A percentile compares a stretch with the other conserved stretches of the same genome.
phyloP scores from a whole-genome alignment of 768 basidiomycete genomes.

The Lepiota brunneoincarnata region DNA sequence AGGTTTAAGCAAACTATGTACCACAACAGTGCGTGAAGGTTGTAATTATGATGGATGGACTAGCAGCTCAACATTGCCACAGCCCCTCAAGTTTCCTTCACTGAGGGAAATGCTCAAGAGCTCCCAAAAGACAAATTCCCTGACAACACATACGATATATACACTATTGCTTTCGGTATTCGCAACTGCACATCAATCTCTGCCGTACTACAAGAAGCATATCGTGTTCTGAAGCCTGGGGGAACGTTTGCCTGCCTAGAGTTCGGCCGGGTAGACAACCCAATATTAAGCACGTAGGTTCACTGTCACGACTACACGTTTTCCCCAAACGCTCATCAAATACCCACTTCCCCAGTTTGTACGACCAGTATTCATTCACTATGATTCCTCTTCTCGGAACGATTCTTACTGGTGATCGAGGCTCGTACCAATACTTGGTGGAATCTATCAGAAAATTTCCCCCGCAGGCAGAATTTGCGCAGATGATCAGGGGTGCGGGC shows the following conservation, averaged over 20 bases:
- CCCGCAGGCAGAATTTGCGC: slow-evolving; percentile 79
- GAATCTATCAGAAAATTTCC: slow-evolving; percentile 97
- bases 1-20: slow-evolving; percentile 98
- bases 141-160: slow-evolving; percentile 87
- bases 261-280: slow-evolving; percentile 91
- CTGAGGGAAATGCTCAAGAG: slow-evolving; percentile 89
- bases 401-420: slow-evolving; percentile 91
- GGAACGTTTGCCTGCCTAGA: slow-evolving; percentile 95
- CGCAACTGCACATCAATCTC: slow-evolving; percentile 95
- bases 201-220: slow-evolving; percentile 82
- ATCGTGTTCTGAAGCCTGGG: slow-evolving; percentile 94
- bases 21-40: slow-evolving; percentile 73
- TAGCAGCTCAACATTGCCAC: slow-evolving; percentile 9
- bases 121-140: slow-evolving; percentile 66
- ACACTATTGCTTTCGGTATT: slow-evolving; percentile 98
- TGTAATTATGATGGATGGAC: not conserved
- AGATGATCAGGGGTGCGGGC: slow-evolving; percentile 85
- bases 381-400: slow-evolving; percentile 96
- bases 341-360: slow-evolving; percentile 51
- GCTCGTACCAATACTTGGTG: slow-evolving; percentile 95
- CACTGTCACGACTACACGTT: not conserved
- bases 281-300: slow-evolving; percentile 80
- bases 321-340: slow-evolving; percentile 4
- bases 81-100: slow-evolving; percentile 93
- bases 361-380: slow-evolving; percentile 95